Base-by-base conservation (phyloP, 2,329 filamentous ascomycete genomes). In the Colletotrichum plurivorum region DNA sequence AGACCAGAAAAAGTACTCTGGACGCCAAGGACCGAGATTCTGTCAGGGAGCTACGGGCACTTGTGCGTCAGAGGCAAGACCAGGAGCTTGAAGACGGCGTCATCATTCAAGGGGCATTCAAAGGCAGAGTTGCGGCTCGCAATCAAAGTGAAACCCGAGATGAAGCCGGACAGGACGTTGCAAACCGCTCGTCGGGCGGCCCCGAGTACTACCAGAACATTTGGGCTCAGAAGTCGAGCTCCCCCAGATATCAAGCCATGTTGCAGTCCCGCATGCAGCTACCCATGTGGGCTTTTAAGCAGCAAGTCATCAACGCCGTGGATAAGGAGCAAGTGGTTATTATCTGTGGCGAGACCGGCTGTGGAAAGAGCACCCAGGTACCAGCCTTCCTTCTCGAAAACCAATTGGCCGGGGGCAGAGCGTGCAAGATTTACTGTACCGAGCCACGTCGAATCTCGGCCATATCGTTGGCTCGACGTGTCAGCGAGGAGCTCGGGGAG, bases 341-440 rank as follows among this genome's bases (percentile, higher is more conserved):
- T 69, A 89, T 99, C 36, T 98, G 95, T 77, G 96, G 96, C 77
- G 96, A 99, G 81, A 99, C 96, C 3, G 96, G 96, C 73, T 98
- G 93, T 78, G 96, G 96, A 72, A 99, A 99, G 84, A 98, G 94
- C 79, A 99, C 96, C 0, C 96, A 99, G 76, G 92, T 98, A n/a
- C 96, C 96, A 5, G 92, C 95, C 0, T 98, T 97, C 77, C 89
- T 99, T 62, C 84, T 99, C 8, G 96, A 99, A 78, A 90, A 97
- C 75, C 92, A 98, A 76, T 87, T 99, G 57, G 88, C 90, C 3
- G 88, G 92, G 71, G 95, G 95, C 5, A 92, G 90, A 72, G 84
- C 89, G 5, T 98, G 95, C 81, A 98, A 97, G 76, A 91, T 99
- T 12, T 98, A 95, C 78, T 97, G 96, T 77, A 98, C 96, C 0